Conservation (phyloP, 2,329 filamentous ascomycete species). For the Exophiala alcalophila region DNA sequence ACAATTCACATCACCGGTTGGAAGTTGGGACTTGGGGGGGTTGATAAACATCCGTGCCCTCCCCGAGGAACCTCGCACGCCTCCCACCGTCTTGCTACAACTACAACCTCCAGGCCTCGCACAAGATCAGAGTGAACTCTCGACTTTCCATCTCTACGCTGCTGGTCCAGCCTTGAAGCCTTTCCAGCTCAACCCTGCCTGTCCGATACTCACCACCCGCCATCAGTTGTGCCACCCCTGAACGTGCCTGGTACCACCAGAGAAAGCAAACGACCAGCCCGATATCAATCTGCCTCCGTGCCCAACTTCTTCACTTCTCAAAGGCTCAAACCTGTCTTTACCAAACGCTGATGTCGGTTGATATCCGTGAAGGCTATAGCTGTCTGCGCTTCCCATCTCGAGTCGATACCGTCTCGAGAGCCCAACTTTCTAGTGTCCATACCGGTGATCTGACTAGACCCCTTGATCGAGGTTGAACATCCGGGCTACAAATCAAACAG, state of each 20-base stretch:
- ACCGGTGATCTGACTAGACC: conserved; percentile 53
- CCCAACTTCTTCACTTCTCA: not conserved
- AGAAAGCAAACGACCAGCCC: not conserved
- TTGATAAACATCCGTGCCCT: conserved; percentile 16
- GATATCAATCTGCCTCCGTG: not conserved
- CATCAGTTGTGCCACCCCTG: conserved; percentile 9
- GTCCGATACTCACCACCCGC: not conserved
- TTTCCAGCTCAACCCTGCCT: conserved; percentile 1
- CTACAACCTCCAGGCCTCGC: conserved; percentile 7
- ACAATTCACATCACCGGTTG: conserved; percentile 3
- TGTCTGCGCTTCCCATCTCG: conserved; percentile 56
- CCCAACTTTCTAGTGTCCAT: conserved; percentile 55
- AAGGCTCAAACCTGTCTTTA: conserved; percentile 7
- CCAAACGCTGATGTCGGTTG: conserved; percentile 55
- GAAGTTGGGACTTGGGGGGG: conserved; percentile 7
- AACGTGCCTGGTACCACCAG: conserved; percentile 5
- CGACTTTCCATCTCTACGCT: conserved; percentile 5
- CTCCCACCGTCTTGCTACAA: conserved; percentile 6
- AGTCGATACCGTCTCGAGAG: conserved; percentile 56
- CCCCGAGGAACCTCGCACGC: not conserved
- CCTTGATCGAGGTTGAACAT: conserved; percentile 39
- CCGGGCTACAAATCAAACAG: conserved; percentile 14
- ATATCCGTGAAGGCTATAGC: conserved; percentile 53
- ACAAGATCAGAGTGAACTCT: conserved; percentile 9
- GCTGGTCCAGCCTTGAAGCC: conserved; percentile 10